Evolutionary conservation across 1,284 basidiomycete species (phyloP).

Genomic region (Trametes pubescens): DNA sequence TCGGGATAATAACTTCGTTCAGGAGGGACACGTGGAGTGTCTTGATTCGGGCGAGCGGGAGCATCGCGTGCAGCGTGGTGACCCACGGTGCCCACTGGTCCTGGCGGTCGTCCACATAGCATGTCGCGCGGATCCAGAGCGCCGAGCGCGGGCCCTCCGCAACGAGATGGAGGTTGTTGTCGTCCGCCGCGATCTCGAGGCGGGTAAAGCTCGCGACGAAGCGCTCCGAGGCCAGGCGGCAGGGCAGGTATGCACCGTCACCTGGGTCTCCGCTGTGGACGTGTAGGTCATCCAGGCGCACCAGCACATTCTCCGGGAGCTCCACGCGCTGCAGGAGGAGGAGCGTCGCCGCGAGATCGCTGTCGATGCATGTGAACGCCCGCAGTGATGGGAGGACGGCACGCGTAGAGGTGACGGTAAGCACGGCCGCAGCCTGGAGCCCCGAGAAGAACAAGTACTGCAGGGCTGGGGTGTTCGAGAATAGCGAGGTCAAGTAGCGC

Average conservation of each 20-base stretch:
- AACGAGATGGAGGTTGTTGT: background rate
- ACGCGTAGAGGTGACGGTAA: background rate
- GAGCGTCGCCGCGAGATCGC: background rate
- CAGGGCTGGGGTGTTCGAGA: constrained; percentile 1
- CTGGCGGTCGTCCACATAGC: background rate
- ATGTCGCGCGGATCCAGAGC: background rate
- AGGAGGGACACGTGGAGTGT: background rate
- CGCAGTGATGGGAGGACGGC: background rate
- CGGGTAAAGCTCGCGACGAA: constrained; percentile 1
- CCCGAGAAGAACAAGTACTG: background rate
- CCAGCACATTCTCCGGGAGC: background rate
- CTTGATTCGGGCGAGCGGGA: background rate
- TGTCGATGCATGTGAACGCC: background rate
- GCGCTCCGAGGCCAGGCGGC: background rate
- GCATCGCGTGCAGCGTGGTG: background rate
- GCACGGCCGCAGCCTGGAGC: background rate
- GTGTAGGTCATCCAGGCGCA: background rate
- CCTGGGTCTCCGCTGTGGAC: background rate
- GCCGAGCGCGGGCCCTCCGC: constrained; percentile 3
- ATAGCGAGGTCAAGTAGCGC: background rate
- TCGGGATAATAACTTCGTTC: background rate
- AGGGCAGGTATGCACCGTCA: background rate
- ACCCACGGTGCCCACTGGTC: background rate
- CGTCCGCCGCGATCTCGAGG: background rate
- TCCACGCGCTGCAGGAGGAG: background rate